Evolutionary conservation across 345 rosid genomes (phyloP).

Genomic region (Nasturtium officinale): DNA sequence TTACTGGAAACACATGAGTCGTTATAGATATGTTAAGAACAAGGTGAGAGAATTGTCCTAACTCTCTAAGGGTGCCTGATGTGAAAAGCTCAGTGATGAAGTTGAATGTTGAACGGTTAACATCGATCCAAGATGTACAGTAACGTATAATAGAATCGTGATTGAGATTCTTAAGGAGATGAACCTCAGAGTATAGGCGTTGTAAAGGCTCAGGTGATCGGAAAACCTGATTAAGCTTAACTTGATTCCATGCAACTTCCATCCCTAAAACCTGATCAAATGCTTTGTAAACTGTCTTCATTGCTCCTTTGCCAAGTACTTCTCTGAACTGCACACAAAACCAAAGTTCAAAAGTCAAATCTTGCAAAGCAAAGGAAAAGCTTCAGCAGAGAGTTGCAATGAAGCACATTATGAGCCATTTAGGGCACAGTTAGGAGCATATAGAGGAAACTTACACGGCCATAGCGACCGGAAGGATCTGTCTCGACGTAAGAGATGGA

Average conservation of each 20-base stretch:
- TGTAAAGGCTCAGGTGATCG: slow-evolving; percentile 80
- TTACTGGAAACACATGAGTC: neutral
- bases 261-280: slow-evolving; percentile 82
- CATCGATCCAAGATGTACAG: slow-evolving; percentile 79
- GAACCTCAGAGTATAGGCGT: slow-evolving; percentile 89
- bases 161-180: slow-evolving; percentile 77
- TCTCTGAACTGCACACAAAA: slow-evolving; percentile 59
- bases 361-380: slow-evolving; percentile 18
- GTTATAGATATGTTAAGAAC: too few relatives aligned
- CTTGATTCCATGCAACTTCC: slow-evolving; percentile 99
- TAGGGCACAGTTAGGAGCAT: neutral
- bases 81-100: slow-evolving; percentile 95
- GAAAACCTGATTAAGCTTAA: slow-evolving; percentile 68
- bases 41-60: slow-evolving; percentile 26
- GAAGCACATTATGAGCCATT: neutral
- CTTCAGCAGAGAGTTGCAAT: neutral
- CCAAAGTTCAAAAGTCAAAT: neutral
- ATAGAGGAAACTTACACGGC: slow-evolving; percentile 67
- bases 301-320: slow-evolving; percentile 89
- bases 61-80: slow-evolving; percentile 92
- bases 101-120: slow-evolving; percentile 73
- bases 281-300: slow-evolving; percentile 92
- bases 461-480: slow-evolving; percentile 88
- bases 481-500: slow-evolving; percentile 61
- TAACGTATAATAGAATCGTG: slow-evolving; percentile 76